Conservation (phyloP, 192 early-diverging fungal genomes). For the Coemansia sp. region DNA sequence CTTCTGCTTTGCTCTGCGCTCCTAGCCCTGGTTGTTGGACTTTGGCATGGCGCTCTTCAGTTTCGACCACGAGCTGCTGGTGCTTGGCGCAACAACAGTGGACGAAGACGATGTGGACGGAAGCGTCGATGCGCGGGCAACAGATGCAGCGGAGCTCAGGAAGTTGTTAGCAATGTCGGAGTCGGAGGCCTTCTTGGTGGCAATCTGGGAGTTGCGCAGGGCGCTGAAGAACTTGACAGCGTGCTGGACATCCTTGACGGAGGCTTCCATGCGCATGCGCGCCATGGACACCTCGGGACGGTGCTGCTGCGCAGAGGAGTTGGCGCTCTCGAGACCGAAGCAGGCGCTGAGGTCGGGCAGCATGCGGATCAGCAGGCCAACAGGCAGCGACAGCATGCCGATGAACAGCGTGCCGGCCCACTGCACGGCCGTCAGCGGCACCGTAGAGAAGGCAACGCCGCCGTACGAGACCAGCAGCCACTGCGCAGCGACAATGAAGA, state of each 20-base stretch:
- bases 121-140: constrained; percentile 21
- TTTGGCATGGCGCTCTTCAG: constrained; percentile 42
- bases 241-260: constrained; percentile 44
- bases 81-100: constrained; percentile 37
- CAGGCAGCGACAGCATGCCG: constrained; percentile 77
- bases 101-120: constrained; percentile 20
- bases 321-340: constrained; percentile 56
- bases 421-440: constrained; percentile 61
- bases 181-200: not conserved
- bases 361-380: constrained; percentile 78
- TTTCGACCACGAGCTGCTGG: constrained; percentile 48
- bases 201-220: constrained; percentile 54
- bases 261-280: constrained; percentile 53
- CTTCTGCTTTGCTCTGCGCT: not conserved
- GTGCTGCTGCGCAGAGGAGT: constrained; percentile 54
- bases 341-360: constrained; percentile 69
- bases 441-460: constrained; percentile 85
- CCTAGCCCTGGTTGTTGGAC: constrained; percentile 13
- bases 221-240: constrained; percentile 57
- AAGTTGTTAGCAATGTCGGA: constrained; percentile 22
- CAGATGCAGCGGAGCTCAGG: constrained; percentile 18
- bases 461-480: constrained; percentile 85
- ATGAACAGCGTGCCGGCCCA: constrained; percentile 82
- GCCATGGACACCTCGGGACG: constrained; percentile 47
- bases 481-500: constrained; percentile 73